Evolutionary conservation across 1,284 basidiomycete genomes (phyloP).

Genomic region (Cutaneotrichosporon arboriforme): DNA sequence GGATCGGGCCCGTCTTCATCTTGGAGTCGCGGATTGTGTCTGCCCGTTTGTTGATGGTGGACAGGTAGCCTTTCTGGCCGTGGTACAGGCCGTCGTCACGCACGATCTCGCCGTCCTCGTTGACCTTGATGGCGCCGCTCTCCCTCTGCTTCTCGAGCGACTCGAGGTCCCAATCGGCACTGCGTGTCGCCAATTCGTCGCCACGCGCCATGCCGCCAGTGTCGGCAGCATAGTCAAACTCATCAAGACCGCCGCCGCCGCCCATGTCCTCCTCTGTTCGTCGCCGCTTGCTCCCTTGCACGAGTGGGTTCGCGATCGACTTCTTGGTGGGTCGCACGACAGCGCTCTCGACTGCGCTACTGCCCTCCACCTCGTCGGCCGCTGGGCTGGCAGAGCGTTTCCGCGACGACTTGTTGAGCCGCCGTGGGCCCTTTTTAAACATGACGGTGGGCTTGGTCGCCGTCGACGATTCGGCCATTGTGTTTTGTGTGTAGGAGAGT

Average conservation of each 20-base stretch:
- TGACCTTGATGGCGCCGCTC: conserved; percentile 30
- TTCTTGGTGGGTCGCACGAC: conserved; percentile 72
- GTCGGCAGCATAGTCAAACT: conserved; percentile 54
- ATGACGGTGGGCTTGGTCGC: conserved; percentile 57
- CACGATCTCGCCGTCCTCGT: conserved; percentile 47
- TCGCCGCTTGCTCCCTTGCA: conserved; percentile 73
- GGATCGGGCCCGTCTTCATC: conserved; percentile 81
- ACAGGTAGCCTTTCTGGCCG: conserved; percentile 74
- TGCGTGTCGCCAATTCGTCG: conserved; percentile 46
- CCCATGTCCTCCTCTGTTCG: conserved; percentile 59
- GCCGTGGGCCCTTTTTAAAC: conserved; percentile 77
- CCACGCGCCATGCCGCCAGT: conserved; percentile 29
- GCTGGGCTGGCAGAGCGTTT: conserved; percentile 64
- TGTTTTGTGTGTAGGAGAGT: background rate
- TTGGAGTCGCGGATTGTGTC: conserved; percentile 66
- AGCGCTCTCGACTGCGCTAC: conserved; percentile 43
- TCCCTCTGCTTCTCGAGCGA: conserved; percentile 18
- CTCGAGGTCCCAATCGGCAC: conserved; percentile 50
- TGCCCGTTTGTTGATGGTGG: conserved; percentile 69
- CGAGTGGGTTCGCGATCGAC: conserved; percentile 61
- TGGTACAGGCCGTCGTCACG: conserved; percentile 79
- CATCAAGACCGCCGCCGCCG: conserved; percentile 57
- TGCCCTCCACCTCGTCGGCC: conserved; percentile 23
- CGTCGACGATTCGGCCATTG: conserved; percentile 22
- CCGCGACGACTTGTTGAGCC: conserved; percentile 57